Base-by-base conservation (phyloP, 2,329 filamentous ascomycete species). In the Purpureocillium lavendulum region DNA sequence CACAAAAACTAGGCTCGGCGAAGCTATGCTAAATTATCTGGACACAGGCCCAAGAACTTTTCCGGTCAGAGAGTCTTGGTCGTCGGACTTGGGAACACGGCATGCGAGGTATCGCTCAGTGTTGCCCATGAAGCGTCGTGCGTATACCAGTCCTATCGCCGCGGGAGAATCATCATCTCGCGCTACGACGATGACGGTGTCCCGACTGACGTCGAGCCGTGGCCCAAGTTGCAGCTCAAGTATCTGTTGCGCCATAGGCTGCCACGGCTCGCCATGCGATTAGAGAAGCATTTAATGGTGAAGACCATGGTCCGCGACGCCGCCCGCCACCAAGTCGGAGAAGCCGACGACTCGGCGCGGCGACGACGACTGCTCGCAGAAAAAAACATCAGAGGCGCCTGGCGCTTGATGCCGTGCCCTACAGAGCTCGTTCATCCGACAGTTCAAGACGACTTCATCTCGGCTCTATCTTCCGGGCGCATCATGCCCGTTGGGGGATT, bases 41-140 rank as follows among this genome's bases (percentile, higher is more conserved):
- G 26, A 29, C 7, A 29, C 8, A 29, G 7, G 26, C 26, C 26
- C 7, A 29, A 12, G 12, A 29, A 8, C 26, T 50, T 50, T 31
- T 33, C 32, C 13, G 50, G 44, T 2, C 61, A 66, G 45, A 62
- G 51, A 9, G 62, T 71, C 4, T 44, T 71, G 5, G 48, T 71
- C 2, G 51, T 71, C 3, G 69, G 68, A 13, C 50, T 69, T 7
- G 62, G 63, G 15, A 64, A 61, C 37, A 67, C 61, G 1, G 50
- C 48, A 6, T 45, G 45, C 14, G 56, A 58, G 36, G 44, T 52
- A 4, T 48, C 49, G 13, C 45, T 60, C 3, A 50, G 51, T 4
- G 47, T 70, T 2, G 46, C 60, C 5, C 51, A 55, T 1, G 50
- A 49, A 30, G 50, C 49, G 4, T 43, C 49, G 4, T 38, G 42